These are phyloP conservation scores for Naganishia sp. DNA, from an alignment of 1,284 basidiomycete genomes.

Conservation along the genomic window DNA sequence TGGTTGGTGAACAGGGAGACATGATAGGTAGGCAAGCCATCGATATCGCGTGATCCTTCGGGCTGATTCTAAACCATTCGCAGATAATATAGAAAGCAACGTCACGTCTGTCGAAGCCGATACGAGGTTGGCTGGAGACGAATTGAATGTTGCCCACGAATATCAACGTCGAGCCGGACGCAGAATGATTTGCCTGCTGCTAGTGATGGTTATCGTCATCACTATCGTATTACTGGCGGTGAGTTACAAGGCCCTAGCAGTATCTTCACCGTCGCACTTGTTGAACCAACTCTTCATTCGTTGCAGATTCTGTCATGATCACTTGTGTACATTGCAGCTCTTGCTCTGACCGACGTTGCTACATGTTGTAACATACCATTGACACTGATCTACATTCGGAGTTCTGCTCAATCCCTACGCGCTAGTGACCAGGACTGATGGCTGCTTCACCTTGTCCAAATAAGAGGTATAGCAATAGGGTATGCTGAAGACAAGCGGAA, in stretches of 20 bases:
- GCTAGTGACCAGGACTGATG: background rate
- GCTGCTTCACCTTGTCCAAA: background rate
- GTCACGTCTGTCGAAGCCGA: constrained; percentile 83
- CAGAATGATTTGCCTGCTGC: constrained; percentile 82
- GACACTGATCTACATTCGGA: background rate
- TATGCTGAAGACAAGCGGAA: constrained; percentile 1
- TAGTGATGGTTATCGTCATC: constrained; percentile 83
- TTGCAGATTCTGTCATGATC: constrained; percentile 7
- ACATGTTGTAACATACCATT: background rate
- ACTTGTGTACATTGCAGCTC: background rate
- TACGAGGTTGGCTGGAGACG: constrained; percentile 79
- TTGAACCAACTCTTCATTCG: background rate
- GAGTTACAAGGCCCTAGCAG: constrained; percentile 50
- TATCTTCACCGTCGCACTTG: too few species aligned
- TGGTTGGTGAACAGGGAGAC: constrained; percentile 90
- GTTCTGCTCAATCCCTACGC: background rate
- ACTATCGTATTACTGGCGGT: constrained; percentile 91
- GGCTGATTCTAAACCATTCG: background rate
- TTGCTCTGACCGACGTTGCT: too few species aligned
- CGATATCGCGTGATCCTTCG: background rate
- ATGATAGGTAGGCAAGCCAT: constrained; percentile 74
- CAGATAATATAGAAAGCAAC: constrained; percentile 97
- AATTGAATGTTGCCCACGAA: constrained; percentile 84
- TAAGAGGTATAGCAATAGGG: constrained; percentile 5
- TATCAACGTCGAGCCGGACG: constrained; percentile 94